phyloP scores from a whole-genome alignment of 2,329 filamentous ascomycete genomes.

The Westerdykella sp. region DNA sequence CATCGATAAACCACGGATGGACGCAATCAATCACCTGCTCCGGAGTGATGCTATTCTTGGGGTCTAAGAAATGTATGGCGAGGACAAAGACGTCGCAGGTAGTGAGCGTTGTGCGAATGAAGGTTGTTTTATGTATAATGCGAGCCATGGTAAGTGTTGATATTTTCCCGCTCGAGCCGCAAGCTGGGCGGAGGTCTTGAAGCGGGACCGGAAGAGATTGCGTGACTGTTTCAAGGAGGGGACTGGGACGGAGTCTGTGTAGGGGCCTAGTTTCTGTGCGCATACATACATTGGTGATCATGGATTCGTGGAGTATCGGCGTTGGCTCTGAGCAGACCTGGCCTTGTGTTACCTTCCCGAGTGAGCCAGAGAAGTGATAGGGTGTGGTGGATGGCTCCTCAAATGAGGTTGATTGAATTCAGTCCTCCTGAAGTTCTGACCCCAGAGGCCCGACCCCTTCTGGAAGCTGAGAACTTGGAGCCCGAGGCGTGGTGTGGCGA shows the following conservation, averaged over 20 bases:
- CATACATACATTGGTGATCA: background rate
- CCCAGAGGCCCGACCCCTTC: too few relatives aligned
- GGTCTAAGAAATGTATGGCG: conserved; percentile 21
- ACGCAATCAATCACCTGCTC: conserved; percentile 25
- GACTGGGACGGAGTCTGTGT: background rate
- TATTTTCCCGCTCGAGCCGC: background rate
- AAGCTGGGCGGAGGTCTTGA: background rate
- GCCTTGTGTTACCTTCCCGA: too few relatives aligned
- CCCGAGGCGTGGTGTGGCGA: too few relatives aligned
- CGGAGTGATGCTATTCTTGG: conserved; percentile 15
- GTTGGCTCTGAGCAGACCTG: background rate
- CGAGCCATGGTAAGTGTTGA: conserved; percentile 19
- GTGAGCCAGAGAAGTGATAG: too few relatives aligned
- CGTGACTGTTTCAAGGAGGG: background rate
- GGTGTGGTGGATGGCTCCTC: too few relatives aligned
- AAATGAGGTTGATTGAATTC: too few relatives aligned
- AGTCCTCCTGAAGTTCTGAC: too few relatives aligned
- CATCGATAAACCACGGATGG: conserved; percentile 31
- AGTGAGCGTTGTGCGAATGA: conserved; percentile 27
- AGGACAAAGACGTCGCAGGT: conserved; percentile 32
- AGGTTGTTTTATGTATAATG: conserved; percentile 20
- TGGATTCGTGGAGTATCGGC: background rate
- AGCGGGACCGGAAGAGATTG: background rate
- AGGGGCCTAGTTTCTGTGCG: background rate
- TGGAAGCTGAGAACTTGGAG: too few relatives aligned